Evolutionary conservation across 2,329 filamentous ascomycete species (phyloP), one percentile per base, ranked within the genome.

Genomic region (Spiromastix sp.): DNA sequence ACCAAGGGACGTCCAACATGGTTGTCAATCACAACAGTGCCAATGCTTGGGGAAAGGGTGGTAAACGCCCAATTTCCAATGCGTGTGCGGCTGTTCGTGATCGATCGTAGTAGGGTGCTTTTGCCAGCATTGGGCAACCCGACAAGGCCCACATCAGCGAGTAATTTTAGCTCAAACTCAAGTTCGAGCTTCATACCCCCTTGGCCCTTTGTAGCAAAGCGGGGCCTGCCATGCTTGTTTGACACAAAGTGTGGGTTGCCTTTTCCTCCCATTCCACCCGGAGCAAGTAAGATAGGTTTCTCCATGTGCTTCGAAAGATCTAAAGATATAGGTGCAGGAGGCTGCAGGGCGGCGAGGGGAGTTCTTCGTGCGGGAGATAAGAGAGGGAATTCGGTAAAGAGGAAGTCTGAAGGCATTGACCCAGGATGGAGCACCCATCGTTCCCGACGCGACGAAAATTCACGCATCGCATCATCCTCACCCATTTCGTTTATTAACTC

Each of bases 1-100:
- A 76, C 54, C 4, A 61, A 42, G 1, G 86, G 85, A 0, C 84
- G 76, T 2, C 87, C 85, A 39, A 77, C 79, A 63, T 91, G 75
- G 54, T 87, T 76, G 57, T 98, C 91, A 8, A 98, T 72, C 10
- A 96, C 81, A 5, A 98, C 85, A 1, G 91, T 98, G 33, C 91
- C 91, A 36, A 98, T 93, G 48, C 93, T 95, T 2, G 91, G 91
- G 47, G 87, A 81, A 6, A 98, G 69, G 0, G 91, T 98, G 3
- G 91, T 98, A 57, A 98, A 98, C 7, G 86, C 89, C 91, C 91
- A 98, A 55, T 83, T 79, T 26, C 91, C 91, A 4, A 98, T 78
- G 25, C 91, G 76, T 2, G 91, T 85, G 40, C 86, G 80, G 55
- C 84, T 93, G 56, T 87, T 87, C 49, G 80, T 93, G 48, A 98